Percentiles rank a stretch among this genome's conserved stretches.
Conservation (phyloP, 208 protist species). For the Trypanosoma melophagium region DNA sequence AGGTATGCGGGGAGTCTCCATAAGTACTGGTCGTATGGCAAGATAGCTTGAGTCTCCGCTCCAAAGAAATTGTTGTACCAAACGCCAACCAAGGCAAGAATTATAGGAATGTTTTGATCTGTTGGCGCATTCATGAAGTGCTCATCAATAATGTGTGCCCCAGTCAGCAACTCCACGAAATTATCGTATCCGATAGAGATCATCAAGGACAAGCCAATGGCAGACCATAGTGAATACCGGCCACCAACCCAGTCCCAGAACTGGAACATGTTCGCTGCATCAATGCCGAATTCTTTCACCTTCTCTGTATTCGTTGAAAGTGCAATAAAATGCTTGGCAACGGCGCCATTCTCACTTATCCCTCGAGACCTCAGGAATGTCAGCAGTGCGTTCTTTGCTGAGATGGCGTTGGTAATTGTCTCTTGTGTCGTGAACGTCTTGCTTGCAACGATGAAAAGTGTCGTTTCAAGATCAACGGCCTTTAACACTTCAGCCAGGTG, state of each 20-base stretch:
- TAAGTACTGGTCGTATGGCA: constrained; percentile 98
- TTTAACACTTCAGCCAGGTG: constrained; percentile 92
- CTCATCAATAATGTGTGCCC: constrained; percentile 81
- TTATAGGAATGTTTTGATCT: constrained; percentile 90
- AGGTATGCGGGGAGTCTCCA: constrained; percentile 96
- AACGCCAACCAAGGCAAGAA: constrained; percentile 94
- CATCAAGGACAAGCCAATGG: constrained; percentile 95
- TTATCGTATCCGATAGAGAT: constrained; percentile 94
- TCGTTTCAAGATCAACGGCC: constrained; percentile 88
- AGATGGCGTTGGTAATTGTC: constrained; percentile 96
- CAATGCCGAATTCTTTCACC: constrained; percentile 94
- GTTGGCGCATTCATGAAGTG: constrained; percentile 72
- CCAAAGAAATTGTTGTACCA: constrained; percentile 98
- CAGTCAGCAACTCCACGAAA: constrained; percentile 94
- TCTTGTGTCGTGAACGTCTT: constrained; percentile 98
- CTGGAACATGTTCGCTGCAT: constrained; percentile 96
- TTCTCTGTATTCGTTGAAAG: constrained; percentile 94
- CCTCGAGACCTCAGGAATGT: constrained; percentile 45
- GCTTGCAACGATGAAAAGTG: constrained; percentile 96
- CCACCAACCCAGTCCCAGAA: constrained; percentile 99
- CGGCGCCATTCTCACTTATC: constrained; percentile 48
- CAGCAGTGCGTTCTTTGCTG: constrained; percentile 89
- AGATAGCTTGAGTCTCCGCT: constrained; percentile 93
- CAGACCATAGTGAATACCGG: constrained; percentile 97
- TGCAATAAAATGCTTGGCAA: constrained; percentile 97